These are phyloP conservation scores for Stromatinia cepivora DNA, from an alignment of 2,329 filamentous ascomycete species.

Conservation along the genomic window DNA sequence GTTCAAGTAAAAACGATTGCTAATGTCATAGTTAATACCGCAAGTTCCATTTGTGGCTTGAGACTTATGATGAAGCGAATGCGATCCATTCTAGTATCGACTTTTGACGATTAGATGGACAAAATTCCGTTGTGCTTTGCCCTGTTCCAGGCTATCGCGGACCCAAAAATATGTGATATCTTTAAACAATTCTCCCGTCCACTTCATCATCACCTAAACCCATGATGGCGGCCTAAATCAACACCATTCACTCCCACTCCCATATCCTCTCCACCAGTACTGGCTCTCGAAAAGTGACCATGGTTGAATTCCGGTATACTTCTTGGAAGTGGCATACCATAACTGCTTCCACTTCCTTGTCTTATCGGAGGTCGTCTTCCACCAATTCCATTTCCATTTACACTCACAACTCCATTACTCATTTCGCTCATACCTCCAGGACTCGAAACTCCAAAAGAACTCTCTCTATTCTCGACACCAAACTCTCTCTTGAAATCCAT, in stretches of 20 bases:
- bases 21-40: neutral
- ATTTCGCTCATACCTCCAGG: slow-evolving; percentile 16
- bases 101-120: neutral
- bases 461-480: slow-evolving; percentile 8
- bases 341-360: slow-evolving; percentile 22
- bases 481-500: slow-evolving; percentile 24
- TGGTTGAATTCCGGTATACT: slow-evolving; percentile 22
- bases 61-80: neutral
- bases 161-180: neutral
- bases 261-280: slow-evolving; percentile 6
- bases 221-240: neutral
- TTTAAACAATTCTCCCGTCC: neutral
- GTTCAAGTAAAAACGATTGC: neutral
- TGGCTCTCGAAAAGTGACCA: slow-evolving; percentile 13
- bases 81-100: neutral
- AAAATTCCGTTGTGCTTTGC: neutral
- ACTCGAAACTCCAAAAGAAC: slow-evolving; percentile 6
- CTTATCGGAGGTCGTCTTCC: slow-evolving; percentile 21
- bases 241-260: slow-evolving; percentile 14
- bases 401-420: slow-evolving; percentile 13
- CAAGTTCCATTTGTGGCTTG: neutral
- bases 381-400: slow-evolving; percentile 16
- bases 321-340: slow-evolving; percentile 21
- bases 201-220: neutral
- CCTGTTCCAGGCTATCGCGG: neutral